Evolutionary conservation across 345 rosid genomes (phyloP), one percentile per base, ranked within the genome.

Genomic region (Lepidium didymum): DNA sequence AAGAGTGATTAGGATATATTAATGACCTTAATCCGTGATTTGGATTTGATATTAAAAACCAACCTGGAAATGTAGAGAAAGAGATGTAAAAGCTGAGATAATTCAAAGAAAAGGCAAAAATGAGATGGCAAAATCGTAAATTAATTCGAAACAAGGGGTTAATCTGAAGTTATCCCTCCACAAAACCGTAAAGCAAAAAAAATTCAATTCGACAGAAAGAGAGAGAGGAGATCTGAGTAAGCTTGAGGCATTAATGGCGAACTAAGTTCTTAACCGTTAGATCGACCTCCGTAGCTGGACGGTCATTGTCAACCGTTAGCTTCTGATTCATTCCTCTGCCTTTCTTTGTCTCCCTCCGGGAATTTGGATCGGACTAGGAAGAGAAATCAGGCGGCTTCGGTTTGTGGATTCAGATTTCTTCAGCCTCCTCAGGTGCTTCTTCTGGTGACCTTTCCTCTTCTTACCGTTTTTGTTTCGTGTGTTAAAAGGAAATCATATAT

Each of bases 171-270:
- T 63, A 11, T 65, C 66, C 18, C 63, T 49, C 58, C 40, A 64
- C 6, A 44, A 14, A 23, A 68, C 18, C 64, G 49, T 68, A 25
- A 36, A 57, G 16, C 64, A 45, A 19, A 54, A 67, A 8, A 10
- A 78, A 72, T 64, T 45, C 27, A 53, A 63, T 65, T 41, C 2
- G 8, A 27, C 11, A 13, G 34, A 42, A 71, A 56, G 67, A 57
- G 68, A 52, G 75, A 31, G 38, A 40, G 69, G 76, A 78, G 80
- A 74, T 81, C 82, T 78, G 85, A 77, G 83, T 75, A 41, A 31
- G 68, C 76, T 77, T 8, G 13, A 70, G 36, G 62, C 68, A 51
- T 70, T 80, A 34, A 29, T 77, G 68, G 77, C 40, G 35, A 60
- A 54, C 53, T 54, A 35, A 35, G 49, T 76, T 65, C 75, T 41